phyloP scores from a whole-genome alignment of 768 basidiomycete species.

The Hemileccinum rubropunctum region DNA sequence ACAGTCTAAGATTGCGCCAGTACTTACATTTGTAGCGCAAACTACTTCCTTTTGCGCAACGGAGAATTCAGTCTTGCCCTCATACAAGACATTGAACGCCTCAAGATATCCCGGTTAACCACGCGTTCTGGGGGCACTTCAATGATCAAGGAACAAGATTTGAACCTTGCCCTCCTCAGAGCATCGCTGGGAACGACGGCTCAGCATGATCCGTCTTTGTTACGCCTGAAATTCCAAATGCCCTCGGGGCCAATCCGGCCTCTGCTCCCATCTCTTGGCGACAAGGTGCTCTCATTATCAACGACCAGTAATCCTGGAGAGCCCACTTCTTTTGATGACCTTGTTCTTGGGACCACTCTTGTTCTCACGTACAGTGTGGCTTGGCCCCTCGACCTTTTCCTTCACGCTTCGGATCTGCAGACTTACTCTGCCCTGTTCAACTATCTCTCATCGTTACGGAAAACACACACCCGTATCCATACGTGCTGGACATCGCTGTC shows the following conservation, averaged over 20 bases:
- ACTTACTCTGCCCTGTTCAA: constrained; percentile 77
- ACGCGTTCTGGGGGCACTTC: constrained; percentile 60
- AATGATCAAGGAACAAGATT: constrained; percentile 88
- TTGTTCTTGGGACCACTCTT: constrained; percentile 78
- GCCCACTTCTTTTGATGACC: constrained; percentile 60
- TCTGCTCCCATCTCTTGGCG: constrained; percentile 69
- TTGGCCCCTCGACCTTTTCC: constrained; percentile 90
- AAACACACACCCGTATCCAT: constrained; percentile 78
- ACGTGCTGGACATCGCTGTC: constrained; percentile 84
- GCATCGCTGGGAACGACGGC: constrained; percentile 87
- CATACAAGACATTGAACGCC: constrained; percentile 81
- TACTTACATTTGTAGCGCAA: constrained; percentile 51
- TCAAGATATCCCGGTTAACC: constrained; percentile 76
- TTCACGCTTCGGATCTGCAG: constrained; percentile 69
- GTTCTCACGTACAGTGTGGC: constrained; percentile 66
- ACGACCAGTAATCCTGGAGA: constrained; percentile 36
- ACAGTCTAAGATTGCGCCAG: not conserved
- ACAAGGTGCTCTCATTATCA: constrained; percentile 40
- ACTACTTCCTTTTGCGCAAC: constrained; percentile 86
- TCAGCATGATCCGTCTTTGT: constrained; percentile 78
- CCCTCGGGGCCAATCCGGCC: constrained; percentile 82
- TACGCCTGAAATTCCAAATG: constrained; percentile 70
- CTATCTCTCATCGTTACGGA: constrained; percentile 80
- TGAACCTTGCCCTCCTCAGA: constrained; percentile 82
- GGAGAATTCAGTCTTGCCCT: constrained; percentile 84